phyloP scores from a whole-genome alignment of 805 yeast genomes.

The Hanseniaspora valbyensis region DNA sequence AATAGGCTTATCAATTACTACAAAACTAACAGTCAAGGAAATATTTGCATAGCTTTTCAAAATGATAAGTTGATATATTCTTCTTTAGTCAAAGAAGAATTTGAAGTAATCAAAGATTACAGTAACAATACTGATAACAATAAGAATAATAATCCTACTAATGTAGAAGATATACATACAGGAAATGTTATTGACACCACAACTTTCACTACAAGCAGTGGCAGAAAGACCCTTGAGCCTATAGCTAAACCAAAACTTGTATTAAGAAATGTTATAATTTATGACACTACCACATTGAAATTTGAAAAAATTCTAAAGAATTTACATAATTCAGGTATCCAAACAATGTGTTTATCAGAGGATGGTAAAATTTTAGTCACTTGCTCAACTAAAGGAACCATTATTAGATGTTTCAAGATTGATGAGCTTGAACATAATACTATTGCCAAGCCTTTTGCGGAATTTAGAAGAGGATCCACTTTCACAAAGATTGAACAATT shows the following conservation, averaged over 20 bases:
- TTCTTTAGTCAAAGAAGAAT: conserved; percentile 9
- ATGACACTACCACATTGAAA: conserved; percentile 60
- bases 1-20: conserved; percentile 4
- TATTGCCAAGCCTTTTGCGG: conserved; percentile 29
- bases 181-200: not conserved
- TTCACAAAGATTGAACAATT: conserved; percentile 61
- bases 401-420: conserved; percentile 48
- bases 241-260: conserved; percentile 10
- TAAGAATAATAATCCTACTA: no score
- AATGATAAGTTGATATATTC: conserved; percentile 7
- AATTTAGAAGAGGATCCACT: conserved; percentile 64
- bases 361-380: conserved; percentile 56
- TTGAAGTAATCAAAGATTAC: conserved; percentile 1
- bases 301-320: conserved; percentile 45
- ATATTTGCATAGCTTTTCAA: conserved; percentile 8
- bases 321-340: conserved; percentile 27
- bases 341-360: conserved; percentile 36
- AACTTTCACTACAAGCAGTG: not conserved
- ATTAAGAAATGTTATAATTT: conserved; percentile 46
- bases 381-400: conserved; percentile 61
- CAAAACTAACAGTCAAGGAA: conserved; percentile 8
- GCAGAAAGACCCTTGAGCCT: conserved; percentile 5
- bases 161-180: not conserved
- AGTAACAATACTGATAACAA: not conserved
- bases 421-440: conserved; percentile 35